Evolutionary conservation across 371 early-diverging fungal genomes (phyloP), one percentile per base, ranked within the genome.

Genomic region (Fennellomyces sp.): DNA sequence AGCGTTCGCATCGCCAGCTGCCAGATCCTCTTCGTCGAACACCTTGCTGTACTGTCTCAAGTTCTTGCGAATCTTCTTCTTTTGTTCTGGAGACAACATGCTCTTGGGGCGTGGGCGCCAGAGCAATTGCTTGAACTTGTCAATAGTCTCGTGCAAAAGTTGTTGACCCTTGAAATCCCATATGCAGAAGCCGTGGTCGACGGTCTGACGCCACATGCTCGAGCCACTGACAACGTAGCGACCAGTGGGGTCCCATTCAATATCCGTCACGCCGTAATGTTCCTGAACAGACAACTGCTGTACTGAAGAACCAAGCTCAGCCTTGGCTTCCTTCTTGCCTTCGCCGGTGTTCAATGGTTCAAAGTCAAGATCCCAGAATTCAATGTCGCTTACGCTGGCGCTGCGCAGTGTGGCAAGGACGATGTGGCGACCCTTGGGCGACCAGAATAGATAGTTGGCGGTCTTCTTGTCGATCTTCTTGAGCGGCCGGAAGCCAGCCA

Each of bases 201-300:
- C 81, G 36, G 76, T 65, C 39, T 77, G 88, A 61, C 89, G 84
- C 97, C 96, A 97, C 74, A 87, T 82, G 39, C 94, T 93, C 33
- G 95, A 92, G 30, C 90, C 91, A 49, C 93, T 86, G 28, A 91
- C 80, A 10, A 97, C 91, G 66, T 89, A 98, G 56, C 99, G 91
- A 64, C 99, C 99, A 11, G 95, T 94, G 17, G 99, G 98, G 71
- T 98, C 98, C 98, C 98, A 98, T 70, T 95, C 96, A 52, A 96
- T 85, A 68, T 97, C 96, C 25, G 96, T 94, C 52, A 92, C 89
- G 72, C 91, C 92, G 74, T 94, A 97, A 75, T 98, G 97, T 72
- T 96, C 97, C 48, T 81, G 83, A 8, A 88, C 75, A 42, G 82
- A 79, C 59, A 91, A 66, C 52, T 86, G 81, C 52, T 91, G 63